Evolutionary conservation across 2,329 filamentous ascomycete species (phyloP).

Genomic region (Trichocomaceae sp.): DNA sequence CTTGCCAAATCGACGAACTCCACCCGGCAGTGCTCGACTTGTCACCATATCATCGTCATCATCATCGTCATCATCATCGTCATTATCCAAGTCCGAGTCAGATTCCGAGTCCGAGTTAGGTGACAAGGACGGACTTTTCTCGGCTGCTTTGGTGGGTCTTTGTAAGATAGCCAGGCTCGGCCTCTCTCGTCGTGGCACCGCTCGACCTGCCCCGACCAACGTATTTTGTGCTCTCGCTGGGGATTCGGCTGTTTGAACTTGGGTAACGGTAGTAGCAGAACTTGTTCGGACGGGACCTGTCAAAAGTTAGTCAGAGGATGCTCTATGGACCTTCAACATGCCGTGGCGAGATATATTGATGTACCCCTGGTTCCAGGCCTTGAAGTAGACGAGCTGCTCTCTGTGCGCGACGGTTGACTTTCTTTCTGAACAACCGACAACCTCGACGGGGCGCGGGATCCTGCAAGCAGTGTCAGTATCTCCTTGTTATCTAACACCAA

Average conservation of each 20-base stretch:
- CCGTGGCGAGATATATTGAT: too few relatives aligned
- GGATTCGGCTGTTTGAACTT: slow-evolving; percentile 22
- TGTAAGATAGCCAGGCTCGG: slow-evolving; percentile 18
- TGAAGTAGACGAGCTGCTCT: slow-evolving; percentile 17
- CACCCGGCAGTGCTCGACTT: slow-evolving; percentile 18
- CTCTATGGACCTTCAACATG: neutral
- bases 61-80: neutral
- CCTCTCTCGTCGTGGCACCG: slow-evolving; percentile 24
- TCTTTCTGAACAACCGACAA: slow-evolving; percentile 33
- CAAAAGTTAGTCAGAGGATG: slow-evolving; percentile 2
- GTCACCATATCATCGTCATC: slow-evolving; percentile 18
- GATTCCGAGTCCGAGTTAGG: slow-evolving; percentile 25
- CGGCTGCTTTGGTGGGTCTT: slow-evolving; percentile 27
- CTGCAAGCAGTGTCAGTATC: slow-evolving; percentile 18
- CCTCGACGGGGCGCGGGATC: slow-evolving; percentile 34
- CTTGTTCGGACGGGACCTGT: slow-evolving; percentile 21
- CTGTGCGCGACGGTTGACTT: slow-evolving; percentile 20
- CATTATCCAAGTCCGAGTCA: slow-evolving; percentile 26
- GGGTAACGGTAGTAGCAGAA: slow-evolving; percentile 27
- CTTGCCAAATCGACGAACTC: slow-evolving; percentile 34
- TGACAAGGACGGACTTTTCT: slow-evolving; percentile 29
- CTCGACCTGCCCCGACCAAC: slow-evolving; percentile 15
- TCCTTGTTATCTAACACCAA: too few relatives aligned
- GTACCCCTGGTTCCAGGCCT: slow-evolving; percentile 12
- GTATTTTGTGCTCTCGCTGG: slow-evolving; percentile 22